phyloP scores from a whole-genome alignment of 2,329 filamentous ascomycete species.

The Botrytis medusae region DNA sequence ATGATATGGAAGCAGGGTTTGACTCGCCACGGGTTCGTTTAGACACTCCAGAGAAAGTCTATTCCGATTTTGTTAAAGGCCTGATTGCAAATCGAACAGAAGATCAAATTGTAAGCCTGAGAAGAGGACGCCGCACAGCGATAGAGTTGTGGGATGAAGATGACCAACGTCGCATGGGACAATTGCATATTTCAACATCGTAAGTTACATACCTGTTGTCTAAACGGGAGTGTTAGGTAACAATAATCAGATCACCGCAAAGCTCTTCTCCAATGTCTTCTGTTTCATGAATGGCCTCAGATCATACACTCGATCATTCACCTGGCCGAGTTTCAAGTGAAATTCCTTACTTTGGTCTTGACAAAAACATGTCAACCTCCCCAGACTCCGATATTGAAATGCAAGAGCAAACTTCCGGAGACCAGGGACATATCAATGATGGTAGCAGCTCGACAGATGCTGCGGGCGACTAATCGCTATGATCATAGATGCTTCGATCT shows the following conservation, averaged over 20 bases:
- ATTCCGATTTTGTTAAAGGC: slow-evolving; percentile 27
- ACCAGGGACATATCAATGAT: not conserved
- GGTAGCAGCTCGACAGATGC: not conserved
- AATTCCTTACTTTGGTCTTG: not conserved
- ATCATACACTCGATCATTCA: not conserved
- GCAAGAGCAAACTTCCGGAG: not conserved
- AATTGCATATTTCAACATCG: not conserved
- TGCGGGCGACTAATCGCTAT: not conserved
- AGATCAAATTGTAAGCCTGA: slow-evolving; percentile 27
- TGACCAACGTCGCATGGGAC: slow-evolving; percentile 17
- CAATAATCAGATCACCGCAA: not conserved
- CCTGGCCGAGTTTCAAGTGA: not conserved
- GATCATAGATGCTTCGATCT: not conserved
- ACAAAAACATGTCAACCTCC: not conserved
- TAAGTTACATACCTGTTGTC: slow-evolving; percentile 1
- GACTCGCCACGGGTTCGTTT: slow-evolving; percentile 4
- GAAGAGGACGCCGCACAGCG: slow-evolving; percentile 28
- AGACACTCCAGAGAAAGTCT: slow-evolving; percentile 23
- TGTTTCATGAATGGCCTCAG: not conserved
- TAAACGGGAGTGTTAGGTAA: not conserved
- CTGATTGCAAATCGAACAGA: slow-evolving; percentile 27
- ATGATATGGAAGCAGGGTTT: slow-evolving; percentile 10
- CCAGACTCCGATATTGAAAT: not conserved
- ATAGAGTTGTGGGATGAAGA: slow-evolving; percentile 30
- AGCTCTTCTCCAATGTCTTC: not conserved